These are phyloP conservation scores for Pistacia atlantica DNA, from an alignment of 345 rosid genomes.

Conservation along the genomic window DNA sequence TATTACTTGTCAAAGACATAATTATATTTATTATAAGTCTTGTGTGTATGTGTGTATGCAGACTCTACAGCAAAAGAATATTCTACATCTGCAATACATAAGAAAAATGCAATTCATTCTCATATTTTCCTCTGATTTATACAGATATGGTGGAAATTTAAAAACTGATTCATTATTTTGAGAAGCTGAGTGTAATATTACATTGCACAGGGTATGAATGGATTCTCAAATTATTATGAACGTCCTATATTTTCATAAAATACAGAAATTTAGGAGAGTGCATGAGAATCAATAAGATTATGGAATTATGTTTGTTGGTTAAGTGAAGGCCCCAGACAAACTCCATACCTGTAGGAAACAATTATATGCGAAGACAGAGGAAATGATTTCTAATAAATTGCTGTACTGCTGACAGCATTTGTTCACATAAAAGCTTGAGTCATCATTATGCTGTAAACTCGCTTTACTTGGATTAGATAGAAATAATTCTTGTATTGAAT, in stretches of 20 bases:
- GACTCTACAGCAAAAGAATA: neutral
- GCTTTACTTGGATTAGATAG: neutral
- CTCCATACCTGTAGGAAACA: neutral
- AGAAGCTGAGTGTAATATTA: neutral
- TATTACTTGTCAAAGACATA: neutral
- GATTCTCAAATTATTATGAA: neutral
- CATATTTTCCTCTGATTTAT: neutral
- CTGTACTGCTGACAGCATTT: conserved; percentile 2
- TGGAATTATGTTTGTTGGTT: neutral
- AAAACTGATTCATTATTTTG: neutral
- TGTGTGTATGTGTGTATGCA: neutral
- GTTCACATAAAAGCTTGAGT: neutral
- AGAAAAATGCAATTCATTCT: neutral
- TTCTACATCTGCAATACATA: neutral
- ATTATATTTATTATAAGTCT: neutral
- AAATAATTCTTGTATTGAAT: conserved; percentile 4
- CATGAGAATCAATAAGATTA: neutral
- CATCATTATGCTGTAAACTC: conserved; percentile 1
- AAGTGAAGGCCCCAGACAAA: neutral
- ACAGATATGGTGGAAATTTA: neutral
- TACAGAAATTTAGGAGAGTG: neutral
- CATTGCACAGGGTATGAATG: neutral
- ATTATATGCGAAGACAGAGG: neutral
- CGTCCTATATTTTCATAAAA: no score
- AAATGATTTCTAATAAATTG: conserved; percentile 8